A percentile compares a stretch with the other conserved stretches of the same genome.
Conservation (phyloP, 2,329 filamentous ascomycete species). For the Fusarium coicis region DNA sequence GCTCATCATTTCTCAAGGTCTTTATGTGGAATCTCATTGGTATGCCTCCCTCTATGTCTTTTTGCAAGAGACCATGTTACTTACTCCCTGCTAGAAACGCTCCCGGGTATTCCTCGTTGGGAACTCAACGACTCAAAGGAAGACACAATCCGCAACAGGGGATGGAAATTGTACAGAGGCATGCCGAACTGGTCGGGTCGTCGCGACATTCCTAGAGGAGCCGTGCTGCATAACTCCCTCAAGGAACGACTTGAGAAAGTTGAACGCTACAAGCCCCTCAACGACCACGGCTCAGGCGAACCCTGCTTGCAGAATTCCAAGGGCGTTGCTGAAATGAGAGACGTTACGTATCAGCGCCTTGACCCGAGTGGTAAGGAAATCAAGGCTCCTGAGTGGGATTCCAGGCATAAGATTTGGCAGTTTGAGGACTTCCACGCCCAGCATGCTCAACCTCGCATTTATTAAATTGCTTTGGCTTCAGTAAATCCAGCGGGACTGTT, state of each 20-base stretch:
- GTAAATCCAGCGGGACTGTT: accelerated
- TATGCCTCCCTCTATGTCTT: conserved; percentile 21
- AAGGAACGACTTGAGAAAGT: background rate
- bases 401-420: background rate
- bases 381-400: background rate
- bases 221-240: background rate
- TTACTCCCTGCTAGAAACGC: background rate
- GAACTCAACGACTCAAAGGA: background rate
- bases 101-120: background rate
- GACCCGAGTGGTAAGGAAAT: background rate
- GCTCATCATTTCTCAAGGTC: conserved; percentile 51
- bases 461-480: too few species aligned
- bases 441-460: background rate
- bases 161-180: background rate
- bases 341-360: background rate
- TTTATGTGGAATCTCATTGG: conserved; percentile 58
- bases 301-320: background rate
- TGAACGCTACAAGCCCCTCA: background rate
- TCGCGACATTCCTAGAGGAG: background rate
- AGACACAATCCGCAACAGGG: background rate
- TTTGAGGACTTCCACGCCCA: background rate
- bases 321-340: background rate
- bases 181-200: background rate
- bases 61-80: accelerated
- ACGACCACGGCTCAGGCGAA: background rate